Evolutionary conservation across 176 grass and related monocot species (phyloP), one percentile per base, ranked within the genome.

Genomic region (Ampelocalamus luodianensis): DNA sequence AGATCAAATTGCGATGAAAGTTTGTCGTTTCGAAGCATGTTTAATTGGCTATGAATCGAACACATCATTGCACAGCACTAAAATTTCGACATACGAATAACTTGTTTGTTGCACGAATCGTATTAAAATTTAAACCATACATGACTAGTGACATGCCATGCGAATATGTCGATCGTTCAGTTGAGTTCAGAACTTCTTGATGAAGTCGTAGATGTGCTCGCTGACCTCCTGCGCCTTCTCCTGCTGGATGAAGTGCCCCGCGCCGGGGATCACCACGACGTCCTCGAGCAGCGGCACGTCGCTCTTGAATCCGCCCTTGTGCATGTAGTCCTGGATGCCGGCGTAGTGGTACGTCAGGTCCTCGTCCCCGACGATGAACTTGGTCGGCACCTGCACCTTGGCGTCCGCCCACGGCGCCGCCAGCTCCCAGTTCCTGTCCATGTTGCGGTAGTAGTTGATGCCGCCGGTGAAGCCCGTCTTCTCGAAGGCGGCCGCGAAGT

Each of bases 401-500:
- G 89, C 85, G 68, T 79, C 84, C 42, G 85, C 80, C 89, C 89
- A 90, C 10, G 85, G 75, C 80, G 80, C 84, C 59, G 74, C 67
- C 74, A 87, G 67, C 74, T 90, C 84, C 89, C 89, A 90, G 89
- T 90, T 90, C 58, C 89, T 68, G 84, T 90, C 84, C 89, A 90
- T 83, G 89, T 86, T 86, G 58, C 84, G 89, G 89, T 90, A 90
- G 84, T 83, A 90, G 84, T 83, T 87, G 74, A 90, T 83, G 68
- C 10, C 67, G 29, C 80, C 79, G 1, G 89, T 87, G 80, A 90
- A 90, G 5, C 80, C 84, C 8, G 89, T 90, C 79, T 39, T 71
- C 89, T 90, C 89, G 79, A 90, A 90, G 2, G 67, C 66, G 5
- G 79, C 43, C 3, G 59, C 68, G 84, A 90, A 90, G 74, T 87